phyloP scores from a whole-genome alignment of 345 rosid genomes.

The Populus alba region DNA sequence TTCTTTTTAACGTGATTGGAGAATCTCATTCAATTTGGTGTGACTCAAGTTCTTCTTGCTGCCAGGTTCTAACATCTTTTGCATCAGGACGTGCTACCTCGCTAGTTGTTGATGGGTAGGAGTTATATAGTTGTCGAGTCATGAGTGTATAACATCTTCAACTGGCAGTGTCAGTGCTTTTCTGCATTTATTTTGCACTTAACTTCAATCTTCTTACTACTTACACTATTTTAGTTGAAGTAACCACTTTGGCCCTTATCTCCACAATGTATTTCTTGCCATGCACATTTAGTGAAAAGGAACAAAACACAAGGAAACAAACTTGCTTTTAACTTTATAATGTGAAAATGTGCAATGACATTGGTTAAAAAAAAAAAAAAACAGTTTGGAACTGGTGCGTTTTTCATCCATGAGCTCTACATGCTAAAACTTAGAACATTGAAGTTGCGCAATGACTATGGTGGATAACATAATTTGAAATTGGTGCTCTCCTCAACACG shows the following conservation, averaged over 20 bases:
- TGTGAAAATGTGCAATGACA: not conserved
- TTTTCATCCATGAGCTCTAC: not conserved
- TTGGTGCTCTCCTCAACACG: not conserved
- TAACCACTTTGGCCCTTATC: not conserved
- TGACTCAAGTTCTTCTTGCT: conserved; percentile 23
- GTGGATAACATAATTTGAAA: not conserved
- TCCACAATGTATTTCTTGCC: not conserved
- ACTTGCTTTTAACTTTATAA: not conserved
- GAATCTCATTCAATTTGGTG: not conserved
- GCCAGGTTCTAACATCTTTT: conserved; percentile 94
- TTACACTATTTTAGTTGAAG: not conserved
- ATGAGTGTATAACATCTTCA: not conserved
- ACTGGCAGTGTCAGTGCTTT: not conserved
- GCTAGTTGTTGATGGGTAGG: conserved; percentile 91
- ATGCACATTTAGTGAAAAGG: not conserved
- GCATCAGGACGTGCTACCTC: conserved; percentile 98
- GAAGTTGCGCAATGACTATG: not conserved
- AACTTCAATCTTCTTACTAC: not conserved
- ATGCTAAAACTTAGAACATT: not conserved
- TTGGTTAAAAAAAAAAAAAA: not conserved
- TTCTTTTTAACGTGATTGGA: not conserved
- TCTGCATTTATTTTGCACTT: not conserved
- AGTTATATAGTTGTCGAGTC: not conserved
- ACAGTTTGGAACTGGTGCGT: not conserved
- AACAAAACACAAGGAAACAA: not conserved